Evolutionary conservation across 1,139 yeast species (phyloP), one percentile per base, ranked within the genome.

Genomic region (Protomyces arabidopsidicola): DNA sequence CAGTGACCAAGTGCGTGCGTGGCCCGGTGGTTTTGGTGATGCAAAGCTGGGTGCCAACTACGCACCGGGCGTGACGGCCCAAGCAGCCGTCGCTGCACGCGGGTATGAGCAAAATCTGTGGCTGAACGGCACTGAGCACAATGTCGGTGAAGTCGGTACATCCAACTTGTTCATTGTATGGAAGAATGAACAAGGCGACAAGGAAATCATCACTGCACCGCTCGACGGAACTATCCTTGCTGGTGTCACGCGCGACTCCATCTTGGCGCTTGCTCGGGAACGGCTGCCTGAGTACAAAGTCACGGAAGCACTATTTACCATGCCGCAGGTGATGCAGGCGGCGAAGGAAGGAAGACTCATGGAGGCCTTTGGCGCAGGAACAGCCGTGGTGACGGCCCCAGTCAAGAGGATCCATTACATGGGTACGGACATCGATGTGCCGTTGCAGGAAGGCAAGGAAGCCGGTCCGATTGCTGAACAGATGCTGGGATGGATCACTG

Each of bases 1-100:
- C 42, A 96, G 89, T 74, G 85, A 88, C 71, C 96, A 96, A 56
- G 93, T 91, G 31, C 87, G 98, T 78, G 97, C 98, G 16, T 93
- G 98, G 98, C 98, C 98, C 72, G 97, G 97, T 72, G 98, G 98
- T 75, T 90, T 86, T 69, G 98, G 98, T 76, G 86, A 90, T 81
- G 86, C 84, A 77, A 93, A 93, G 79, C 83, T 93, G 72, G 98
- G 98, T 75, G 98, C 97, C 67, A 93, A 93, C 79, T 93, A 93
- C 74, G 98, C 97, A 53, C 97, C 98, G 65, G 88, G 97, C 75
- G 84, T 91, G 72, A 81, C 83, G 72, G 97, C 98, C 36, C 97
- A 89, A 78, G 78, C 83, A 70, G 84, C 85, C 76, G 98, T 98
- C 60, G 96, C 96, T 61, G 73, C 80, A 54, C 83, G 88, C 73